A percentile compares a stretch with the other conserved stretches of the same genome.
phyloP scores from a whole-genome alignment of 805 yeast genomes.

The Candida sphagnicola region DNA sequence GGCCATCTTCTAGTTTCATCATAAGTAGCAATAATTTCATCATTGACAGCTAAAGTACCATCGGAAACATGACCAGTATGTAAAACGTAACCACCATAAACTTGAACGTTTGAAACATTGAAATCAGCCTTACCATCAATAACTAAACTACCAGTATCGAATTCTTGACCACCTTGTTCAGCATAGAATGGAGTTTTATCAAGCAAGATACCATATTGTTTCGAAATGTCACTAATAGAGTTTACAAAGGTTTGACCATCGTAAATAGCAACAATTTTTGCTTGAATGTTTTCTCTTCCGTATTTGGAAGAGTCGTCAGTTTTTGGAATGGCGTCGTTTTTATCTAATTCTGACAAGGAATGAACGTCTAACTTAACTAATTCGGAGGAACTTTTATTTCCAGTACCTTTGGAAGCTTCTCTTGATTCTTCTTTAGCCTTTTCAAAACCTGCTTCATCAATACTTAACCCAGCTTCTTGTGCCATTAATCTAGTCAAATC shows the following conservation, averaged over 20 bases:
- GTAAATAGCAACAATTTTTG: conserved; percentile 69
- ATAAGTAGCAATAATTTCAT: conserved; percentile 75
- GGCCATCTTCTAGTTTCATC: conserved; percentile 96
- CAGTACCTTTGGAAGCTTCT: conserved; percentile 93
- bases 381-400: conserved; percentile 51
- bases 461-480: conserved; percentile 90
- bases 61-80: conserved; percentile 87
- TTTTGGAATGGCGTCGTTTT: conserved; percentile 58
- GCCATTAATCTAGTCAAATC: conserved; percentile 98
- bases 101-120: conserved; percentile 86
- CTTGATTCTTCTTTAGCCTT: conserved; percentile 82
- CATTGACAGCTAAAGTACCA: conserved; percentile 68
- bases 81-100: conserved; percentile 89
- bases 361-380: conserved; percentile 88
- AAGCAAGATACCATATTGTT: conserved; percentile 73
- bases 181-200: conserved; percentile 96
- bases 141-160: conserved; percentile 88
- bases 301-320: conserved; percentile 85
- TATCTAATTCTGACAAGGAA: conserved; percentile 68
- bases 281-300: conserved; percentile 62
- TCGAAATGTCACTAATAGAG: conserved; percentile 28
- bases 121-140: conserved; percentile 87
- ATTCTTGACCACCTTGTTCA: conserved; percentile 99
- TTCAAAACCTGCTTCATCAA: conserved; percentile 91
- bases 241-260: conserved; percentile 61